A percentile compares a stretch with the other conserved stretches of the same genome.
Evolutionary conservation across 2,329 filamentous ascomycete species (phyloP).

Genomic region (Fusarium udum): DNA sequence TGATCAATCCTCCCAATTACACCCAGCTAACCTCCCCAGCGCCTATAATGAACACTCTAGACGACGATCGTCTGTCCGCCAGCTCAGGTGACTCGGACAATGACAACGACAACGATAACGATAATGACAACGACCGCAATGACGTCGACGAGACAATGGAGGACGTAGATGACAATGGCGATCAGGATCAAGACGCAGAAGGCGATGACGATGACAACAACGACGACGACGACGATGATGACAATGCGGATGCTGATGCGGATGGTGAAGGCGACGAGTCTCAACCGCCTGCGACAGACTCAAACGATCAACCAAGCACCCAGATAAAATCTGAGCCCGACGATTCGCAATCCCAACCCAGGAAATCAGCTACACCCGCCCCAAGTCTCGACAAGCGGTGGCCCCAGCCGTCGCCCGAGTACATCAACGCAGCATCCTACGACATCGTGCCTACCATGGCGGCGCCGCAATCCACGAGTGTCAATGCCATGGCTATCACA

Average conservation of each 20-base stretch:
- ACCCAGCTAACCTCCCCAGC: not conserved
- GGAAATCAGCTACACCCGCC: conserved; percentile 45
- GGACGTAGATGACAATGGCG: conserved; percentile 49
- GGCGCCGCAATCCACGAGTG: conserved; percentile 92
- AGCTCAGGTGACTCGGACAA: conserved; percentile 46
- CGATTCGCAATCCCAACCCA: conserved; percentile 34
- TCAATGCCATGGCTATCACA: conserved; percentile 91
- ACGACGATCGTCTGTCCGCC: conserved; percentile 40
- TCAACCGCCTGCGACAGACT: conserved; percentile 40
- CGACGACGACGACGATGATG: conserved; percentile 49
- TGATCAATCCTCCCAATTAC: not conserved
- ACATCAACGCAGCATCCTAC: conserved; percentile 81
- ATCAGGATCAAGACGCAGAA: conserved; percentile 48
- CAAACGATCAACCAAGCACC: conserved; percentile 50
- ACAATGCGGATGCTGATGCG: conserved; percentile 53
- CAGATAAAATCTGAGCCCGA: conserved; percentile 46
- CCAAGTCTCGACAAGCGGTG: conserved; percentile 49
- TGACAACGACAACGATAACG: conserved; percentile 53
- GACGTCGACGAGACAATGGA: conserved; percentile 70
- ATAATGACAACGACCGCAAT: conserved; percentile 56
- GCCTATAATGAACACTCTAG: conserved; percentile 28
- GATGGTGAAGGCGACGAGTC: conserved; percentile 48
- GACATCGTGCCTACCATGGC: conserved; percentile 98
- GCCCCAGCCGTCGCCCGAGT: conserved; percentile 77
- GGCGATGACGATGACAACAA: conserved; percentile 45